phyloP scores from a whole-genome alignment of 1,139 yeast genomes.

The Lodderomyces jiufengensis region DNA sequence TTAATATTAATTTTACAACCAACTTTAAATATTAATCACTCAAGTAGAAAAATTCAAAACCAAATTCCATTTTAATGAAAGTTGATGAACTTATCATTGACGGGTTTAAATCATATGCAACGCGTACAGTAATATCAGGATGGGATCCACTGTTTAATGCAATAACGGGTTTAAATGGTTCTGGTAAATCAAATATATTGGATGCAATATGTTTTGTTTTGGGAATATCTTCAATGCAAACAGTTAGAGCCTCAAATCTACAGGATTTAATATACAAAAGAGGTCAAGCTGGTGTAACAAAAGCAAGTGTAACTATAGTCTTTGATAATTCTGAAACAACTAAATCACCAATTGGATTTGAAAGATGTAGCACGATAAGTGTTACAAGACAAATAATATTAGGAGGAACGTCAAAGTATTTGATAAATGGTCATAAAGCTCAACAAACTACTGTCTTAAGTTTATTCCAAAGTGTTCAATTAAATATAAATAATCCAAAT shows the following conservation, averaged over 20 bases:
- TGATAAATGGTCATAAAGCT: slow-evolving; percentile 94
- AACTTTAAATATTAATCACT: too few relatives aligned
- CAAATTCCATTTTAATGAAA: slow-evolving; percentile 74
- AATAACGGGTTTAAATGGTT: slow-evolving; percentile 95
- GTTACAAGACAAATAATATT: slow-evolving; percentile 89
- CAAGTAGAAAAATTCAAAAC: too few relatives aligned
- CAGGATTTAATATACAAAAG: slow-evolving; percentile 94
- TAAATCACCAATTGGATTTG: slow-evolving; percentile 86
- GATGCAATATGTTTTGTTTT: slow-evolving; percentile 98
- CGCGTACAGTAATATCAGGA: slow-evolving; percentile 89
- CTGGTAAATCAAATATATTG: slow-evolving; percentile 91
- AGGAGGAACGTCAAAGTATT: slow-evolving; percentile 89
- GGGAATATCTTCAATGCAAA: slow-evolving; percentile 90
- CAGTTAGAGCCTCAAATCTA: slow-evolving; percentile 88
- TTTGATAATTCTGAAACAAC: slow-evolving; percentile 79
- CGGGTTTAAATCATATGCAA: slow-evolving; percentile 97
- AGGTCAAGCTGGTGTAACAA: slow-evolving; percentile 97
- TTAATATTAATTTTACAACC: too few relatives aligned
- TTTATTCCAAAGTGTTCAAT: slow-evolving; percentile 88
- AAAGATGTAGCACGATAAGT: slow-evolving; percentile 72
- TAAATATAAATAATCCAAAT: slow-evolving; percentile 94
- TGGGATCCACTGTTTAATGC: slow-evolving; percentile 98
- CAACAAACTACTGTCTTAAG: slow-evolving; percentile 92
- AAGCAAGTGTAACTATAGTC: slow-evolving; percentile 94
- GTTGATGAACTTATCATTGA: slow-evolving; percentile 94